These are phyloP conservation scores for Mitragyna speciosa DNA, from an alignment of 257 asterid species.

Conservation along the genomic window DNA sequence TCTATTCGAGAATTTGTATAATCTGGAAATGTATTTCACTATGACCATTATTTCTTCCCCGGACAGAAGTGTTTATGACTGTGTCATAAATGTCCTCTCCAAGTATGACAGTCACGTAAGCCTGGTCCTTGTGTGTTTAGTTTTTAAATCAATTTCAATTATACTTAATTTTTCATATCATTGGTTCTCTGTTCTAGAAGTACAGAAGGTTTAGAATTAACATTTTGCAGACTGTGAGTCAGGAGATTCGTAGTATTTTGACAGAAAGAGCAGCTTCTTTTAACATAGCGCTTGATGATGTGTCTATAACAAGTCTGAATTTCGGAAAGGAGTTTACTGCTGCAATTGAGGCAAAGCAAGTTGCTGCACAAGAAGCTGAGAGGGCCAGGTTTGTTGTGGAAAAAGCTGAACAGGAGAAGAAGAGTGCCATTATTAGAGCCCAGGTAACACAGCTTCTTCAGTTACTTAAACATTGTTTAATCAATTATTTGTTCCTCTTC, in stretches of 20 bases:
- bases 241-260: conserved; percentile 69
- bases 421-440: conserved; percentile 77
- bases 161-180: neutral
- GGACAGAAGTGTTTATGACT: too few species aligned
- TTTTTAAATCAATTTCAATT: neutral
- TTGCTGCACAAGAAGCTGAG: conserved; percentile 91
- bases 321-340: conserved; percentile 83
- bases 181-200: neutral
- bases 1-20: neutral
- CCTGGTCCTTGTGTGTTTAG: neutral
- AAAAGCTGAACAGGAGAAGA: conserved; percentile 88
- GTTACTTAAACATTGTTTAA: neutral
- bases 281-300: conserved; percentile 85
- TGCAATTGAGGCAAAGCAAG: conserved; percentile 90
- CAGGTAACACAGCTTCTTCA: conserved; percentile 43
- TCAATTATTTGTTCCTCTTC: neutral
- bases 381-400: conserved; percentile 87
- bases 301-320: conserved; percentile 73
- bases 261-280: conserved; percentile 73
- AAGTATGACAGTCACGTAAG: neutral
- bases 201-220: too few species aligned
- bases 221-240: conserved; percentile 60
- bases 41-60: too few species aligned
- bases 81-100: neutral
- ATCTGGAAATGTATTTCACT: neutral